phyloP scores from a whole-genome alignment of 2,329 filamentous ascomycete genomes.

The Beauveria varroae region DNA sequence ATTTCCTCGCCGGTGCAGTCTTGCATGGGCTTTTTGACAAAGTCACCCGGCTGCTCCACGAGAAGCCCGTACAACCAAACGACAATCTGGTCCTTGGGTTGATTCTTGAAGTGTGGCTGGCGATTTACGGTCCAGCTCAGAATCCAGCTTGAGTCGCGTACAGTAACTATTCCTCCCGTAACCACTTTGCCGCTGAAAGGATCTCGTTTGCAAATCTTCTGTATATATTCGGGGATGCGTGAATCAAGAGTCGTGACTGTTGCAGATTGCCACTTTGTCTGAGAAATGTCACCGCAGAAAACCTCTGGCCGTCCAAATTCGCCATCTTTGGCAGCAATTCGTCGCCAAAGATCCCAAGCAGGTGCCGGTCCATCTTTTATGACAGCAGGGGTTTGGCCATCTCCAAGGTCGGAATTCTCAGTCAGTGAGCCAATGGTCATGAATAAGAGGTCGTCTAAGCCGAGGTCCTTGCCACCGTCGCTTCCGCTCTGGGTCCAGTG shows the following conservation, averaged over 20 bases:
- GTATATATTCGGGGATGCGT: not conserved
- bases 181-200: not conserved
- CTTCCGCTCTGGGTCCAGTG: not conserved
- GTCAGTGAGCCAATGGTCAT: not conserved
- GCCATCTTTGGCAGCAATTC: not conserved
- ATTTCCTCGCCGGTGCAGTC: not conserved
- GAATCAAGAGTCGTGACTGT: not conserved
- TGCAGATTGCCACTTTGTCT: not conserved
- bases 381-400: not conserved
- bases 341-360: not conserved
- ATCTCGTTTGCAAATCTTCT: not conserved
- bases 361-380: not conserved
- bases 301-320: not conserved
- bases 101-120: not conserved
- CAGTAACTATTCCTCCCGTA: not conserved
- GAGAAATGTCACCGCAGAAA: not conserved
- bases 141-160: not conserved
- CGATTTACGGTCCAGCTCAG: not conserved
- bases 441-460: not conserved
- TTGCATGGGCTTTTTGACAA: not conserved
- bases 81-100: not conserved
- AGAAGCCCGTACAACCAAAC: not conserved
- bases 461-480: not conserved
- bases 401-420: not conserved
- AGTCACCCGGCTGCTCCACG: not conserved